Evolutionary conservation across 1,139 yeast species (phyloP), one percentile per base, ranked within the genome.

Genomic region (Debaryomyces psychrophilus): DNA sequence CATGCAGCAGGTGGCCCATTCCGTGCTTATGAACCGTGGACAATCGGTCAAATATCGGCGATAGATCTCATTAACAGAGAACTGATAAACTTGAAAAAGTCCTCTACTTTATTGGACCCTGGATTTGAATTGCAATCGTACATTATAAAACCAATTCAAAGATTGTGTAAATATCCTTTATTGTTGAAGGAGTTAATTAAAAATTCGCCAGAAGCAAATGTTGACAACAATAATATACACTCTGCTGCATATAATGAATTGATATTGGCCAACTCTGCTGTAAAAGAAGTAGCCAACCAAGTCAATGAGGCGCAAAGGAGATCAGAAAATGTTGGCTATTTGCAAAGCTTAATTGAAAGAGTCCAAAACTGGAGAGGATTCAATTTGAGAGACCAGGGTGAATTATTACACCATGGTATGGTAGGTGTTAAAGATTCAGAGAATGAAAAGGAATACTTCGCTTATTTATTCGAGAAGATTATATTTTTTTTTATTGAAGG

Each of bases 351-450:
- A 38, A 76, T 79, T 45, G 87, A 82, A 35, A 77, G 93, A 49
- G 95, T 92, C 9, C 74, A 79, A 35, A 95, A 92, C 65, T 93
- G 99, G 99, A 82, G 92, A 56, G 98, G 97, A n/a, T 92, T 90
- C 65, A 84, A 84, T 52, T 72, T 88, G 44, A 78, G 77, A 50
- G 88, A 85, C 55, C 90, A 90, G 66, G 99, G 99, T 25, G 95
- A 88, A 50, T 76, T 93, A 47, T 68, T 92, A 43, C 83, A 84
- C 60, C 89, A 85, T 59, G 96, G 93, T 44, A 71, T 76, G 31
- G 93, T 89, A 38, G 84, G 85, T 2, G 96, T 93, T 11, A 78
- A 76, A 51, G 90, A 87, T 62, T 80, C 80, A 39, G 95, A 90
- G 37, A 77, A 79, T 44, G 99, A 93, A 63, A 82, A 89, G 50